Evolutionary conservation across 257 asterid species (phyloP).

Genomic region (Nicotiana sylvestris): DNA sequence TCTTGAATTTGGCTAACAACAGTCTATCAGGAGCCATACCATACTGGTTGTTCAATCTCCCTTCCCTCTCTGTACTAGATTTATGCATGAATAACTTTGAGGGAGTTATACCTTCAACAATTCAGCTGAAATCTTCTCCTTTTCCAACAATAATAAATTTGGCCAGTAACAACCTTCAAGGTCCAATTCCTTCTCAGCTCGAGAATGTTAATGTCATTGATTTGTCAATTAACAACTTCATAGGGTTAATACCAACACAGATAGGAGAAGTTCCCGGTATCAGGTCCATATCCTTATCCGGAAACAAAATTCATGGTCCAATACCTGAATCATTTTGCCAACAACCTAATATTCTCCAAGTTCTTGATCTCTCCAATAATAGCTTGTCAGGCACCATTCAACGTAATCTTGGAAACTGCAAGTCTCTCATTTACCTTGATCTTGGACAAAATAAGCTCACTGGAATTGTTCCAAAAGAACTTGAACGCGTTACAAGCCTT

Average conservation of each 20-base stretch:
- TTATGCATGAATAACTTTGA: conserved; percentile 2
- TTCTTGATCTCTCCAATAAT: conserved; percentile 12
- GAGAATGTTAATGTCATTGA: background rate
- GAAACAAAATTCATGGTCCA: background rate
- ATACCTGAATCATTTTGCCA: conserved; percentile 8
- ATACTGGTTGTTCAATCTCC: conserved; percentile 11
- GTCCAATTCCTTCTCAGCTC: background rate
- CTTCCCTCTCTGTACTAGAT: background rate
- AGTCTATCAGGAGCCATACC: conserved; percentile 8
- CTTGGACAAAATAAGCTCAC: conserved; percentile 3
- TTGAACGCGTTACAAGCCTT: background rate
- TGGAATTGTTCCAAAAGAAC: conserved; percentile 10
- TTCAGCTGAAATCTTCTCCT: conserved; percentile 5
- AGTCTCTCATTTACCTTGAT: background rate
- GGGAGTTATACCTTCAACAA: background rate
- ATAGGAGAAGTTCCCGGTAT: background rate
- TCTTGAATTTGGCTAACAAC: background rate
- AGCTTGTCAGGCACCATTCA: conserved; percentile 6
- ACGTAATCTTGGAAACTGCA: background rate
- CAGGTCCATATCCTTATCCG: conserved; percentile 1
- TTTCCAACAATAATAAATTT: background rate
- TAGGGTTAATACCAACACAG: background rate
- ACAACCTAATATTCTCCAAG: background rate
- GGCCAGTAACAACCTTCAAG: conserved; percentile 4
- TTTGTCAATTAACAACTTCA: background rate